These are phyloP conservation scores for Alternaria sp. DNA, from an alignment of 2,329 filamentous ascomycete species.

Conservation along the genomic window DNA sequence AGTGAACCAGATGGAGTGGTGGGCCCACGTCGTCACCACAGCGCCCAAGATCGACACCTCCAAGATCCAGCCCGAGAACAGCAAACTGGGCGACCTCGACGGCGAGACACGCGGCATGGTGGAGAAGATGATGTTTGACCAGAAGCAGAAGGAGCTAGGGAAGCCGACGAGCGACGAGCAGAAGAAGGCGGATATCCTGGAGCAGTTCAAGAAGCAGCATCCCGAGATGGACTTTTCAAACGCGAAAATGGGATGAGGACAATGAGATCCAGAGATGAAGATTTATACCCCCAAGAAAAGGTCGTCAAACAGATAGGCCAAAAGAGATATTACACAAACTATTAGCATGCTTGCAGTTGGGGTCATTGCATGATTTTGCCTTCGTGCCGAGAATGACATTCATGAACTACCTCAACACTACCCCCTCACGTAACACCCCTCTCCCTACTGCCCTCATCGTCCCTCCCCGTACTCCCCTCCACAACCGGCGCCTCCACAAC, in stretches of 20 bases:
- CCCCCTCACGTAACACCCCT: not conserved
- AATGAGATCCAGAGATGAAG: not conserved
- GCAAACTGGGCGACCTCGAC: slow-evolving; percentile 88
- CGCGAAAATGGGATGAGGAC: slow-evolving; percentile 61
- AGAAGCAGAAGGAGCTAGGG: slow-evolving; percentile 93
- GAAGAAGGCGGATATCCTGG: slow-evolving; percentile 90
- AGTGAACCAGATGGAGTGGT: slow-evolving; percentile 97
- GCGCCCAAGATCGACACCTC: slow-evolving; percentile 93
- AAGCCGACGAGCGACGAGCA: slow-evolving; percentile 91
- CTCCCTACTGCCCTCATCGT: not conserved
- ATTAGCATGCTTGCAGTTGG: not conserved
- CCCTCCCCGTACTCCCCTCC: slow-evolving; percentile 6
- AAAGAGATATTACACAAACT: not conserved
- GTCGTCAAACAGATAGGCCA: not conserved
- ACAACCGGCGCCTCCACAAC: slow-evolving; percentile 38
- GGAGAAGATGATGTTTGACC: slow-evolving; percentile 99
- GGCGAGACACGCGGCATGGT: slow-evolving; percentile 96
- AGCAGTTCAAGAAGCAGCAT: slow-evolving; percentile 84
- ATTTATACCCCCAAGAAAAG: not conserved
- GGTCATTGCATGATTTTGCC: not conserved
- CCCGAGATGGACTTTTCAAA: slow-evolving; percentile 74
- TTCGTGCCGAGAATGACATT: not conserved
- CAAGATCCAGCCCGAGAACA: slow-evolving; percentile 93
- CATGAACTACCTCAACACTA: not conserved
- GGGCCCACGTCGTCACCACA: slow-evolving; percentile 85